Base-by-base conservation (phyloP, 257 asterid species). In the Ophiorrhiza pumila region DNA sequence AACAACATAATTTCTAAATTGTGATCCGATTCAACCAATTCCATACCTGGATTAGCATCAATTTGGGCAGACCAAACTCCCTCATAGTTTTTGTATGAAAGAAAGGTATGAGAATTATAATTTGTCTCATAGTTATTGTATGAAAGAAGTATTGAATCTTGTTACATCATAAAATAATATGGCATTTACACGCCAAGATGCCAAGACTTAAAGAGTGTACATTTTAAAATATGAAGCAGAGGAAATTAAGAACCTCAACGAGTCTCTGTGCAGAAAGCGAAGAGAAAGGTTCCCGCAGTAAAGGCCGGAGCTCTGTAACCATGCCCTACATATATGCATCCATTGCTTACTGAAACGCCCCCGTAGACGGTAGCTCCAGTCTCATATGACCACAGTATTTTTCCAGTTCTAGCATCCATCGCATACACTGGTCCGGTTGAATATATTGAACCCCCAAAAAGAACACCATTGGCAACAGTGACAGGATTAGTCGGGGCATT, bases 341-440 rank as follows among this genome's bases (percentile, higher is more conserved):
- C 90, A 56, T 71, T 71, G 80, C 87, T 85, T 1, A 87, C 87
- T 0, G 90, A 81, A 45, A 85, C 69, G 27, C 93, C 93, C 1
- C 89, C 90, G 25, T n/a, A 85, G 1, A 87, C 82, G 0, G 78
- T 74, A 7, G 87, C 86, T 45, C 90, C 86, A 0, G 87, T 87
- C 41, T 85, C 85, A 14, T 80, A 80, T 0, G 84, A 83, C 87
- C 89, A 85, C 4, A 87, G 29, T 72, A 85, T 85, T 58, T 77
- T 42, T 29, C 87, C 87, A n/a, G 82, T 80, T 10, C 57, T 45
- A 1, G 85, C 80, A 3, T 82, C 27, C 11, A 85, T 71, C 31
- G 82, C 89, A 22, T 80, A 83, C 5, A 85, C 78, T 1, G 90
- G 89, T 2, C 90, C 89, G 2, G 79, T 77, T 7, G 74, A 35